A percentile compares a stretch with the other conserved stretches of the same genome.
phyloP scores from a whole-genome alignment of 176 grass and related monocot species.

The Zea mays region Zm-B73-REFERENCE-NAM-5.0 NC_050105.1:10692001-10692500 shows the following conservation, averaged over 20 bases:
- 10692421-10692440: neutral
- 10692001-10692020: neutral
- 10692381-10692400: neutral
- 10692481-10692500: neutral
- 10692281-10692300: neutral
- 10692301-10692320: neutral
- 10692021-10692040: neutral
- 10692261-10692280: neutral
- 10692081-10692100: slow-evolving; percentile 5
- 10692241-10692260: neutral
- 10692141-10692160: neutral
- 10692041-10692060: slow-evolving; percentile 13
- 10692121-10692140: neutral
- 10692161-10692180: neutral
- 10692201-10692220: neutral
- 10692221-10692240: neutral
- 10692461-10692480: neutral
- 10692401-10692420: neutral
- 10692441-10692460: neutral
- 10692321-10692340: neutral
- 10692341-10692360: neutral
- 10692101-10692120: neutral
- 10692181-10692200: neutral
- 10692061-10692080: neutral
- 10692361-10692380: neutral